These are phyloP conservation scores for Quercus dentata DNA, from an alignment of 306 rosid genomes.

Conservation along the genomic window DNA sequence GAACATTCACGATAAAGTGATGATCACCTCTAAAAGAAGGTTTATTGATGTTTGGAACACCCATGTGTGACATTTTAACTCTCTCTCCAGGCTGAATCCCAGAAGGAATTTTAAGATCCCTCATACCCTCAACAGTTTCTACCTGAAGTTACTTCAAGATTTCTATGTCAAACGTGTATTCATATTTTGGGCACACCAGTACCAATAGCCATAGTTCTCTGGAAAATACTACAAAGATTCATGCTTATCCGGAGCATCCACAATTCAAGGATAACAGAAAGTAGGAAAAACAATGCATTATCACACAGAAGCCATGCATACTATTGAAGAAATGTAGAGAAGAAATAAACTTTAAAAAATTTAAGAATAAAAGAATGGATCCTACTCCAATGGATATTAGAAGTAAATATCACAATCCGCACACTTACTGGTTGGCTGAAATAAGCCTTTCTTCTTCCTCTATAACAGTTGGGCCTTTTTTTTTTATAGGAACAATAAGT, in stretches of 20 bases:
- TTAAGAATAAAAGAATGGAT: too few species aligned
- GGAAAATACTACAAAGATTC: neutral
- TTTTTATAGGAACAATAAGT: too few species aligned
- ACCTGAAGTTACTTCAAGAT: conserved; percentile 48
- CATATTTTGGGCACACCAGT: neutral
- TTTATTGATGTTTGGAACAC: conserved; percentile 77
- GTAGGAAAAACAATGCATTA: neutral
- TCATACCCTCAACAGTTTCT: conserved; percentile 83
- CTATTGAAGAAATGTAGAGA: neutral
- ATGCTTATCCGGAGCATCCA: neutral
- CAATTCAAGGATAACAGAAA: neutral
- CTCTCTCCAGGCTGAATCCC: conserved; percentile 91
- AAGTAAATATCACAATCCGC: too few species aligned
- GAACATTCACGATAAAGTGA: conserved; percentile 73
- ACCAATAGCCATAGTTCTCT: neutral
- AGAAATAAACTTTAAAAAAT: too few species aligned
- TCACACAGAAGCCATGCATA: neutral
- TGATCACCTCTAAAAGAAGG: conserved; percentile 87
- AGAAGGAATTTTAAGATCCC: conserved; percentile 71
- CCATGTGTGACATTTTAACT: conserved; percentile 60
- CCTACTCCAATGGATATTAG: too few species aligned
- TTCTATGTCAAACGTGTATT: conserved; percentile 14
- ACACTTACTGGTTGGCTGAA: too few species aligned
- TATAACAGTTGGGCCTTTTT: too few species aligned
- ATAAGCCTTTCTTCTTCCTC: too few species aligned